A percentile compares a stretch with the other conserved stretches of the same genome.
Evolutionary conservation across 2,329 filamentous ascomycete genomes (phyloP).

Genomic region (Trichoderma atroviride): DNA sequence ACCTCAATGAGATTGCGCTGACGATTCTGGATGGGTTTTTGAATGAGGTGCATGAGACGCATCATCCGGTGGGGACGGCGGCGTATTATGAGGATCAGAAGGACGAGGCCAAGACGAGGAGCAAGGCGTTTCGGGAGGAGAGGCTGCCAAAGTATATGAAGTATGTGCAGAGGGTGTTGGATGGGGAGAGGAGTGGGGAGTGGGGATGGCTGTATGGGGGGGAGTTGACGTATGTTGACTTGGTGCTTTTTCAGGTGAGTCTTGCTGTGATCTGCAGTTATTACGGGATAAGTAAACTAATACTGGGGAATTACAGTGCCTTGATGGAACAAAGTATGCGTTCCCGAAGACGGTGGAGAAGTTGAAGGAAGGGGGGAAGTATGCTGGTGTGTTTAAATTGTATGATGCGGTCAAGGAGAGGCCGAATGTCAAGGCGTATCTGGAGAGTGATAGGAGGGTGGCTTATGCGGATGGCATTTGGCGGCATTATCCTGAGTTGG

Average conservation of each 20-base stretch:
- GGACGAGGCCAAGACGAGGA: slow-evolving; percentile 61
- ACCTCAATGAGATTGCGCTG: slow-evolving; percentile 64
- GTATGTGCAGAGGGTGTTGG: slow-evolving; percentile 69
- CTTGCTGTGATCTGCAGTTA: not conserved
- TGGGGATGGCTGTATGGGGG: slow-evolving; percentile 68
- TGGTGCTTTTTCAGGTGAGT: slow-evolving; percentile 70
- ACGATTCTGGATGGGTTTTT: slow-evolving; percentile 72
- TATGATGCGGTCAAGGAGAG: slow-evolving; percentile 65
- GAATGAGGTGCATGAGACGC: slow-evolving; percentile 73
- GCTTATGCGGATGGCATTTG: slow-evolving; percentile 69
- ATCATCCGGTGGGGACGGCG: slow-evolving; percentile 66
- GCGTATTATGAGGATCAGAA: slow-evolving; percentile 78
- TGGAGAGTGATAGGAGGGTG: slow-evolving; percentile 65
- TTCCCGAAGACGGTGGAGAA: slow-evolving; percentile 68
- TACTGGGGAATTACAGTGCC: slow-evolving; percentile 39
- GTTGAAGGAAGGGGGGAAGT: slow-evolving; percentile 59
- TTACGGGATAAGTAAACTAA: not conserved
- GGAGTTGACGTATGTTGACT: slow-evolving; percentile 70
- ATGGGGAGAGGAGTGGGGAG: slow-evolving; percentile 56
- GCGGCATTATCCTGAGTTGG: slow-evolving; percentile 73
- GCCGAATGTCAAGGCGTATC: slow-evolving; percentile 67
- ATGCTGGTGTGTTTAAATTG: slow-evolving; percentile 63
- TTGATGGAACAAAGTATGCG: slow-evolving; percentile 64
- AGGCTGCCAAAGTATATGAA: slow-evolving; percentile 72
- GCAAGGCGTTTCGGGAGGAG: slow-evolving; percentile 59